Percentiles rank a stretch among this genome's conserved stretches.
Evolutionary conservation across 805 yeast species (phyloP).

Genomic region (Candida morakotiae): DNA sequence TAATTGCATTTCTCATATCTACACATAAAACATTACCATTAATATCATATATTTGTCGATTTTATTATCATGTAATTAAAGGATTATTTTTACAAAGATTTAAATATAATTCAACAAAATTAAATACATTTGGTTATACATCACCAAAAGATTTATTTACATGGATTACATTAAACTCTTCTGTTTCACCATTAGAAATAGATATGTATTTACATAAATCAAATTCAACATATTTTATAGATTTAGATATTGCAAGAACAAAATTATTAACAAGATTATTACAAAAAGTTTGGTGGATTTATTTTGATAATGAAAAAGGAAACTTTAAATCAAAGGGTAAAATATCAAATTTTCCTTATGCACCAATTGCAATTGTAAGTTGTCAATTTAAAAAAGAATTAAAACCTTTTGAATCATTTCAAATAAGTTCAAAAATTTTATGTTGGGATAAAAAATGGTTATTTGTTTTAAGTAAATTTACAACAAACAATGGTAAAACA

Average conservation of each 20-base stretch:
- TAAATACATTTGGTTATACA: slow-evolving; percentile 31
- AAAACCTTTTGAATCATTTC: slow-evolving; percentile 57
- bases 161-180: slow-evolving; percentile 41
- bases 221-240: slow-evolving; percentile 80
- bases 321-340: slow-evolving; percentile 23
- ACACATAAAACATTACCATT: slow-evolving; percentile 66
- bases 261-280: slow-evolving; percentile 55
- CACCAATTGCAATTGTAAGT: slow-evolving; percentile 74
- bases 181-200: slow-evolving; percentile 73
- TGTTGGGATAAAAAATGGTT: slow-evolving; percentile 92
- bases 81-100: slow-evolving; percentile 36
- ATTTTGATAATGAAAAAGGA: slow-evolving; percentile 33
- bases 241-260: slow-evolving; percentile 75
- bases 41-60: slow-evolving; percentile 55
- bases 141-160: slow-evolving; percentile 38
- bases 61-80: slow-evolving; percentile 45
- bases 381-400: slow-evolving; percentile 71
- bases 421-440: slow-evolving; percentile 53
- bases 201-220: slow-evolving; percentile 86
- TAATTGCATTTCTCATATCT: slow-evolving; percentile 25
- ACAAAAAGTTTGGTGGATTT: slow-evolving; percentile 49
- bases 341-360: slow-evolving; percentile 46
- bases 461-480: slow-evolving; percentile 63
- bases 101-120: slow-evolving; percentile 16
- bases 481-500: slow-evolving; percentile 41